A percentile compares a stretch with the other conserved stretches of the same genome.
phyloP scores from a whole-genome alignment of 192 early-diverging fungal genomes.

The Coemansia sp. region DNA sequence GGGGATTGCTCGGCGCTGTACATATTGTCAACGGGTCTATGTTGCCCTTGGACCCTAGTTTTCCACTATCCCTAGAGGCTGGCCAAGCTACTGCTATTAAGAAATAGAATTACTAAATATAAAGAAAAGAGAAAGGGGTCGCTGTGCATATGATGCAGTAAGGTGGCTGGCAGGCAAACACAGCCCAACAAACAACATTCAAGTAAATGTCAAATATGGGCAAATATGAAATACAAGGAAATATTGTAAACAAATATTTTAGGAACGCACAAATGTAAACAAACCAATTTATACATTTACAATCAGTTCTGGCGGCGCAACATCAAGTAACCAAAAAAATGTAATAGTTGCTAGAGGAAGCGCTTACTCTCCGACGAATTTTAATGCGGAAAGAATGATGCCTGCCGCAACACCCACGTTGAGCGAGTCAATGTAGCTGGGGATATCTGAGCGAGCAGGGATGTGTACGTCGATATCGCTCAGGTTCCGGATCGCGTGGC shows the following conservation, averaged over 20 bases:
- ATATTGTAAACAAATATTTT: too few relatives aligned
- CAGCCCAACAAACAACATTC: too few relatives aligned
- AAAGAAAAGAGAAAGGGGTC: neutral
- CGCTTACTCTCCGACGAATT: slow-evolving; percentile 15
- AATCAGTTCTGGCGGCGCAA: neutral
- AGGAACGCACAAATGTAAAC: too few relatives aligned
- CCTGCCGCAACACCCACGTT: slow-evolving; percentile 55
- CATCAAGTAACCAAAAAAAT: neutral
- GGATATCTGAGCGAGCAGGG: slow-evolving; percentile 20
- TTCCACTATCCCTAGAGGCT: too few relatives aligned
- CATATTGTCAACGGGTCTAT: neutral
- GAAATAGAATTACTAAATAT: neutral
- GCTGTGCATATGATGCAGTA: neutral
- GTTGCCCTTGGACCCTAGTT: neutral
- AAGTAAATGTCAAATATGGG: too few relatives aligned
- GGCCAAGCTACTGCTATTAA: too few relatives aligned
- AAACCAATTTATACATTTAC: too few relatives aligned
- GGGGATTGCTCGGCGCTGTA: neutral
- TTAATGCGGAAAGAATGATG: slow-evolving; percentile 29
- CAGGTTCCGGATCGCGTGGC: neutral
- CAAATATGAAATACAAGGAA: too few relatives aligned
- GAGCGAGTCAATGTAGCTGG: slow-evolving; percentile 43
- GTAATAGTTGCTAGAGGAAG: neutral
- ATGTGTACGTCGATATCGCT: slow-evolving; percentile 44
- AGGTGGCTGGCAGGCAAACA: too few relatives aligned